Percentiles rank a stretch among this genome's conserved stretches.
These are phyloP conservation scores for Pythium periplocum DNA, from an alignment of 352 stramenopile species.

Conservation along the genomic window DNA sequence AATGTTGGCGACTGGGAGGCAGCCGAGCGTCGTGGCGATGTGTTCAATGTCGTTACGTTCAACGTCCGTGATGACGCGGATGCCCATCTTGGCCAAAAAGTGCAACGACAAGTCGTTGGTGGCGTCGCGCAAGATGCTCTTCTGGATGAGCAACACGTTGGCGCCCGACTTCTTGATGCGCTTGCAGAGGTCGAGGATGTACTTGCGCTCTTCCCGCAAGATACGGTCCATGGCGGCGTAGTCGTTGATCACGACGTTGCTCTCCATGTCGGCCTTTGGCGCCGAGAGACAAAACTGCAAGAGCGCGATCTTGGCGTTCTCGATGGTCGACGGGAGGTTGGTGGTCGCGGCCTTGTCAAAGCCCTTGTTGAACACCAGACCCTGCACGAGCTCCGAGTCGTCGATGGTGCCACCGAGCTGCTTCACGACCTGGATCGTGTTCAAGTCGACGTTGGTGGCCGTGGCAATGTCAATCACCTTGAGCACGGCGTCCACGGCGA, in stretches of 20 bases:
- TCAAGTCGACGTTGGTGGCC: slow-evolving; percentile 96
- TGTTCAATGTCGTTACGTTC: slow-evolving; percentile 99
- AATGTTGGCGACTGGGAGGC: slow-evolving; percentile 96
- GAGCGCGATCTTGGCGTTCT: slow-evolving; percentile 99
- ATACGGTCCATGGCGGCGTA: slow-evolving; percentile 99
- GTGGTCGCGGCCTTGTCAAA: slow-evolving; percentile 77
- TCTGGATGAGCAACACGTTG: slow-evolving; percentile 99
- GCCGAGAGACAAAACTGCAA: slow-evolving; percentile 99
- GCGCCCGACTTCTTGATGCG: slow-evolving; percentile 98
- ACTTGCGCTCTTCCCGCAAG: slow-evolving; percentile 98
- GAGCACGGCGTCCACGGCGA: slow-evolving; percentile 98
- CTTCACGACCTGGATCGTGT: slow-evolving; percentile 97
- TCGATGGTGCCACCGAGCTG: slow-evolving; percentile 98
- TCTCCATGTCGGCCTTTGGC: slow-evolving; percentile 99
- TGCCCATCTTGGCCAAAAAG: slow-evolving; percentile 99
- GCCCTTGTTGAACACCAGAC: slow-evolving; percentile 97
- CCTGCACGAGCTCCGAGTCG: slow-evolving; percentile 97
- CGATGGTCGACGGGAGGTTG: slow-evolving; percentile 69
- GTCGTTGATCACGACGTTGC: slow-evolving; percentile 99
- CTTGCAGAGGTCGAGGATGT: slow-evolving; percentile 96
- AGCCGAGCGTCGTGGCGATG: slow-evolving; percentile 96
- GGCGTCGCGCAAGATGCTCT: slow-evolving; percentile 98
- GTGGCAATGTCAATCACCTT: slow-evolving; percentile 92
- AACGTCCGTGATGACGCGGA: slow-evolving; percentile 99
- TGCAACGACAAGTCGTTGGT: slow-evolving; percentile 99